Conservation (phyloP, 768 basidiomycete species). For the Ramaria rubella region DNA sequence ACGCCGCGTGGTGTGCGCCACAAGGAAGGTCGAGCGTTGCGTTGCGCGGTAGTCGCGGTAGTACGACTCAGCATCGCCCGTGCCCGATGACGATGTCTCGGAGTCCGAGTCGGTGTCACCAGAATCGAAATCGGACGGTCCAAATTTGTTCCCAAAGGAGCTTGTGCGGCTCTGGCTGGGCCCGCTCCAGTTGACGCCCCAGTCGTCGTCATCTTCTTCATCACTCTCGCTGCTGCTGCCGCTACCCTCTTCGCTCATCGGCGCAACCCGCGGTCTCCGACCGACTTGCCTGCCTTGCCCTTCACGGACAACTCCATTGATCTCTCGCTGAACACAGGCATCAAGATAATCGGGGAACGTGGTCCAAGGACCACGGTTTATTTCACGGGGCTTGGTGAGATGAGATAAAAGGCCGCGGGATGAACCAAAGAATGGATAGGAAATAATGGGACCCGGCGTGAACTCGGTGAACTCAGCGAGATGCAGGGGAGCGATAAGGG, state of each 20-base stretch:
- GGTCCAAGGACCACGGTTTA: constrained; percentile 77
- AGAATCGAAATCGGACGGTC: constrained; percentile 12
- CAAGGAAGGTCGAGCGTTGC: constrained; percentile 72
- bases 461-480: constrained; percentile 30
- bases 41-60: constrained; percentile 78
- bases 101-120: constrained; percentile 5
- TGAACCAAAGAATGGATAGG: constrained; percentile 88
- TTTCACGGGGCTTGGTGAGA: constrained; percentile 40
- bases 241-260: constrained; percentile 1
- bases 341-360: constrained; percentile 52
- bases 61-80: constrained; percentile 32
- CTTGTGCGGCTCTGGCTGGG: neutral
- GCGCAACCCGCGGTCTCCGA: neutral
- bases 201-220: constrained; percentile 29
- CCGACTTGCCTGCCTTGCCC: constrained; percentile 39
- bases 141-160: neutral
- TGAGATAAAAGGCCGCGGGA: constrained; percentile 67
- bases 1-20: constrained; percentile 60
- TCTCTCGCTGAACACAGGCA: constrained; percentile 67
- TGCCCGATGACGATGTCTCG: neutral
- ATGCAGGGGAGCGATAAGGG: constrained; percentile 18
- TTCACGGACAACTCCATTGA: constrained; percentile 65
- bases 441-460: constrained; percentile 75
- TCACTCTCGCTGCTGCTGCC: constrained; percentile 5
- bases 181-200: constrained; percentile 1